Evolutionary conservation across 176 grass and related monocot species (phyloP).

Genomic region (Tuctoria greenei): DNA sequence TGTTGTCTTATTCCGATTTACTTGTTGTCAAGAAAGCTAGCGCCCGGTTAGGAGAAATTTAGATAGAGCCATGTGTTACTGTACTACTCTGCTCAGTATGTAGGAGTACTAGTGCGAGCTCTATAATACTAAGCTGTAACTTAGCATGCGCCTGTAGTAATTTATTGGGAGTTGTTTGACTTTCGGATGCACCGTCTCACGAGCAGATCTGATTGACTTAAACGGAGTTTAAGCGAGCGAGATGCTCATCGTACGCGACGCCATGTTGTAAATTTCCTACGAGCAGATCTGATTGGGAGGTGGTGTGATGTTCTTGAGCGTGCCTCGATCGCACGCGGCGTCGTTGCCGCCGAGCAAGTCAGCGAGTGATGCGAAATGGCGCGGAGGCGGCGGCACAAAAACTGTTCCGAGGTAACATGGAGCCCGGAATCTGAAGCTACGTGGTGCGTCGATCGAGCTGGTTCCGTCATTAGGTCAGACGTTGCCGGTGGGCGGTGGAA

Average conservation of each 20-base stretch:
- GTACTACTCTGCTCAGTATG: neutral
- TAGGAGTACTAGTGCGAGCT: neutral
- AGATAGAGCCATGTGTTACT: neutral
- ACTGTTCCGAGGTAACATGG: conserved; percentile 10
- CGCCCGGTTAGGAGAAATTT: neutral
- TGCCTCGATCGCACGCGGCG: conserved; percentile 2
- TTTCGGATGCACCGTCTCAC: neutral
- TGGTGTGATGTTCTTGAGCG: neutral
- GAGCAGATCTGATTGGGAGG: too few species aligned
- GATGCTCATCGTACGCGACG: neutral
- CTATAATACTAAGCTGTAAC: neutral
- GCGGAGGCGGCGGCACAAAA: neutral
- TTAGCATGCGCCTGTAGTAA: neutral
- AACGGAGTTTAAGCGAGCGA: neutral
- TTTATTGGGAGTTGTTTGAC: conserved; percentile 10
- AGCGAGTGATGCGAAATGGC: neutral
- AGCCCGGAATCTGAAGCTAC: neutral
- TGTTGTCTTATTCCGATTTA: neutral
- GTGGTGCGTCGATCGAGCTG: neutral
- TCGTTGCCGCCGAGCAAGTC: neutral
- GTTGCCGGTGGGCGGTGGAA: neutral
- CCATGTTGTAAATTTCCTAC: neutral
- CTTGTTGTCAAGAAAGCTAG: neutral
- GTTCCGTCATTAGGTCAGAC: neutral
- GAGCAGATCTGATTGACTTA: conserved; percentile 14